phyloP scores from a whole-genome alignment of 495 filamentous ascomycete genomes.

The Penicillium desertorum region DNA sequence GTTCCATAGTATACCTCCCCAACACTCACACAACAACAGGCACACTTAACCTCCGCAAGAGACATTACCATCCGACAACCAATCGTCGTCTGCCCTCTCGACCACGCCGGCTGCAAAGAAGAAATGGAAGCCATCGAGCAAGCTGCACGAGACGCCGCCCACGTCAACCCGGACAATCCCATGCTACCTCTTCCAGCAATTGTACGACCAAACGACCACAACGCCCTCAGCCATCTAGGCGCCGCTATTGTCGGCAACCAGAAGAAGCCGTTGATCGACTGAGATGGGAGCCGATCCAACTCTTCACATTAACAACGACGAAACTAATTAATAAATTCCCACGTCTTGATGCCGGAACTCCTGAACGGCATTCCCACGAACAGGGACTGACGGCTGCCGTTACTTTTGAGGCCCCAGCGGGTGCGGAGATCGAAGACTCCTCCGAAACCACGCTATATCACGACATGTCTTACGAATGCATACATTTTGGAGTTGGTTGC shows the following conservation, averaged over 20 bases:
- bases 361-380: background rate
- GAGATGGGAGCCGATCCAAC: slow-evolving; percentile 13
- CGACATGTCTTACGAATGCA: slow-evolving; percentile 47
- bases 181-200: slow-evolving; percentile 82
- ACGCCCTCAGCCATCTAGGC: slow-evolving; percentile 74
- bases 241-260: slow-evolving; percentile 81
- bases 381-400: slow-evolving; percentile 2
- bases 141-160: slow-evolving; percentile 86
- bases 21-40: slow-evolving; percentile 51
- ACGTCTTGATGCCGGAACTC: background rate
- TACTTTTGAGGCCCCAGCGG: slow-evolving; percentile 1
- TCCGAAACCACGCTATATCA: slow-evolving; percentile 14
- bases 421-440: background rate
- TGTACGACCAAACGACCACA: slow-evolving; percentile 70
- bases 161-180: slow-evolving; percentile 83
- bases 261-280: slow-evolving; percentile 91
- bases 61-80: slow-evolving; percentile 90
- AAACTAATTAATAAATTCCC: slow-evolving; percentile 6
- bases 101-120: slow-evolving; percentile 93
- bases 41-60: slow-evolving; percentile 82
- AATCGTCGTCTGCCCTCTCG: slow-evolving; percentile 93
- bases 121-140: slow-evolving; percentile 98
- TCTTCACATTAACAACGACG: background rate
- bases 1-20: background rate
- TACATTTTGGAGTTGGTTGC: slow-evolving; percentile 45